Evolutionary conservation across 2,329 filamentous ascomycete species (phyloP), one percentile per base, ranked within the genome.

Genomic region (Aspergillus sergii): DNA sequence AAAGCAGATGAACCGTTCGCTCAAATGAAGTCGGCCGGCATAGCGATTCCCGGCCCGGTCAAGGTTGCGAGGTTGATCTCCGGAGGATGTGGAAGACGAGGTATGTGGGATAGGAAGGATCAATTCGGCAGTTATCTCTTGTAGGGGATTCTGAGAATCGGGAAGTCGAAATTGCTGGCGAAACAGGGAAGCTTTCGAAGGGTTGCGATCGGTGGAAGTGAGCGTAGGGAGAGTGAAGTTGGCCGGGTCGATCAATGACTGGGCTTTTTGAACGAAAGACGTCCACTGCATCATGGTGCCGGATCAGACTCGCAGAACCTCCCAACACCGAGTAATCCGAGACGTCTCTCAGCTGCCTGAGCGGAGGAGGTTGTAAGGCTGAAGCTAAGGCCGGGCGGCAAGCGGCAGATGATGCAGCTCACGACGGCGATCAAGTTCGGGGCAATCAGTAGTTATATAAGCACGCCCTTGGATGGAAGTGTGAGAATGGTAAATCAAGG

Each of bases 151-250:
- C 80, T 99, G 94, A 45, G 92, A 91, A 74, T 93, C 89, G 53
- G 95, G 95, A 39, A 99, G 90, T 69, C 95, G 92, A 83, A 99
- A 99, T 80, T 99, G 95, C 78, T 91, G 90, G 81, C 95, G 93
- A 82, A 98, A 99, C 63, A 98, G 88, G 58, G 91, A 90, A 61
- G 93, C 89, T 82, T 97, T 98, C 75, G 94, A 94, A 57, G 94
- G 93, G 76, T 92, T 91, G 67, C 87, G 87, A 79, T 95, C 92
- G 63, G 90, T 88, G 73, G 89, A 86, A 70, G 89, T 88, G 64
- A 92, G 85, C 69, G 89, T 88, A 67, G 91, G 83, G 71, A 92
- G 88, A 76, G 90, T 88, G 74, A 91, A 89, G 77, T 93, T 89
- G 68, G 91, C 91, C 59, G 93, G 92, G 79, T 97, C 94, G 81